Base-by-base conservation (phyloP, 306 rosid species). In the Vicia faba region DNA sequence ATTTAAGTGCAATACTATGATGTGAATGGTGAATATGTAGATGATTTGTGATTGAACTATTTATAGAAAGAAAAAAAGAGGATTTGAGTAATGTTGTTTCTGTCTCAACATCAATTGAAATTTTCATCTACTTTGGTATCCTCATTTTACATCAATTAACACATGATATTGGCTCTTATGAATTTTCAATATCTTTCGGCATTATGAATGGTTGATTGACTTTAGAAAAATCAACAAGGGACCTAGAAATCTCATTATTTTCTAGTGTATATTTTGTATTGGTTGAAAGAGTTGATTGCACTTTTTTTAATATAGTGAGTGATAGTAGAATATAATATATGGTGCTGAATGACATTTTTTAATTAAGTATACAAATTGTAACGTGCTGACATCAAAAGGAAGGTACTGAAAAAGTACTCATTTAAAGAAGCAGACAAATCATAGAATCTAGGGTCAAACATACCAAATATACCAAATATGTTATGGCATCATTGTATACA, bases 301-400 rank as follows among this genome's bases (percentile, higher is more conserved):
- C 7, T 28, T 29, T 50, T 7, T 61, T 29, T 7, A n/a, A 41
- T 25, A 12, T 60, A 19, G 45, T 62, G 61, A 19, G 53, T 69
- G 66, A 53, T 63, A 20, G 61, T 23, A 35, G 70, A 68, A 23
- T n/a, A n/a, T n/a, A n/a, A n/a, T 14, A 69, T 76, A 45, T 45
- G 72, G 8, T 64, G 56, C 14, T 38, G 14, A 31, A 31, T 5
- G 36, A 31, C 8, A 31, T 31, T 31, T 31, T 31, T 31, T 31
- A 31, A 31, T 31, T 31, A 63, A 56, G 61, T 3, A 64, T 59
- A 56, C 44, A 68, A 25, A 9, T 49, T 64, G 72, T 25, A 48
- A 64, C 77, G 58, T 46, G 69, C 25, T 56, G 58, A 77, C 41
- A 55, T 70, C 33, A 70, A 76, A 63, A 38, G 9, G 38, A 45